phyloP scores from a whole-genome alignment of 306 rosid genomes.

The Rosa rugosa region DNA sequence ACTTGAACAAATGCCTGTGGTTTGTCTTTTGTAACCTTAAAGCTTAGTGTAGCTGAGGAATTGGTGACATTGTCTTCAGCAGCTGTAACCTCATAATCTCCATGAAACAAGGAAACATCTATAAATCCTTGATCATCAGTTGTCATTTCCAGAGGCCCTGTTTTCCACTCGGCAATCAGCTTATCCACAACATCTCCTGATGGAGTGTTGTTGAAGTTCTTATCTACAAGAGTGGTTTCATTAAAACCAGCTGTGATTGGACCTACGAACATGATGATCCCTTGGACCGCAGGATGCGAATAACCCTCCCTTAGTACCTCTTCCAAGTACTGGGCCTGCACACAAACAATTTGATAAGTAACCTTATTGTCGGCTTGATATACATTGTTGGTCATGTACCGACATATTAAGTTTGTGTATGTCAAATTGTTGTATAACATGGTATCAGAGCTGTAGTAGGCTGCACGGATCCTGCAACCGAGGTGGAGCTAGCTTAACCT shows the following conservation, averaged over 20 bases:
- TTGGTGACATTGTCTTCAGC: slow-evolving; percentile 42
- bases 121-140: slow-evolving; percentile 53
- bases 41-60: slow-evolving; percentile 35
- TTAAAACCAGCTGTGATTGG: slow-evolving; percentile 64
- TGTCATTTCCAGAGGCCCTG: slow-evolving; percentile 27
- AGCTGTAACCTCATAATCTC: slow-evolving; percentile 66
- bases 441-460: background rate
- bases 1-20: slow-evolving; percentile 36
- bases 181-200: slow-evolving; percentile 76
- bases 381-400: background rate
- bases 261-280: slow-evolving; percentile 76
- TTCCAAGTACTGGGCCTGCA: slow-evolving; percentile 65
- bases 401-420: background rate
- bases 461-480: background rate
- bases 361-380: background rate
- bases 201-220: slow-evolving; percentile 55
- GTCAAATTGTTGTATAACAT: background rate
- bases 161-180: slow-evolving; percentile 64
- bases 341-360: background rate
- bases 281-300: slow-evolving; percentile 69
- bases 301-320: slow-evolving; percentile 65
- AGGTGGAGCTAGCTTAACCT: background rate
- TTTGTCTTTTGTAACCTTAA: slow-evolving; percentile 44
- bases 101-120: slow-evolving; percentile 60
- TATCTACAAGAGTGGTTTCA: slow-evolving; percentile 43